Conservation (phyloP, 495 filamentous ascomycete species). For the Talaromyces proteolyticus region DNA sequence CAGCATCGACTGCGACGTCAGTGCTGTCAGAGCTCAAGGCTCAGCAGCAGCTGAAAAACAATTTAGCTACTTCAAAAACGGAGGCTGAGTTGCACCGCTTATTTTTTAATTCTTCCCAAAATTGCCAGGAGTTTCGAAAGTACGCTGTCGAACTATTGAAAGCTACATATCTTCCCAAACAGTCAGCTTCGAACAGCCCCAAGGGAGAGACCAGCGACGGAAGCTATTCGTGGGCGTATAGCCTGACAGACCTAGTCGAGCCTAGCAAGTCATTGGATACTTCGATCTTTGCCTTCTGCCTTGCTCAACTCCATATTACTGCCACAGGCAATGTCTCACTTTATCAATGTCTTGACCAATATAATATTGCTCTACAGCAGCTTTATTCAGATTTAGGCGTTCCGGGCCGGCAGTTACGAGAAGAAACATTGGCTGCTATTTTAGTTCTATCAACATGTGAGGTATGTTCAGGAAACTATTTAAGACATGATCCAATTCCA, state of each 20-base stretch:
- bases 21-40: neutral
- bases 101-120: neutral
- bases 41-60: neutral
- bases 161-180: neutral
- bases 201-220: neutral
- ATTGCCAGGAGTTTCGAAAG: neutral
- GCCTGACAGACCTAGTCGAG: neutral
- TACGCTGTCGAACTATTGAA: neutral
- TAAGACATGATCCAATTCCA: neutral
- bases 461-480: neutral
- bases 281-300: neutral
- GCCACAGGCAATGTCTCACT: neutral
- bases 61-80: neutral
- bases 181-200: neutral
- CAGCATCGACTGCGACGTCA: neutral
- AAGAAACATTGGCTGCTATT: neutral
- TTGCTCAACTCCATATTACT: neutral
- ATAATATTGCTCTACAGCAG: neutral
- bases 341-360: neutral
- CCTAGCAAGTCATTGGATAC: neutral
- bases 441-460: neutral
- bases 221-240: neutral
- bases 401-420: neutral
- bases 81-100: neutral
- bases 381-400: neutral